A percentile compares a stretch with the other conserved stretches of the same genome.
Conservation (phyloP, 176 grass and related monocot species). For the Alopecurus myosuroides region DNA sequence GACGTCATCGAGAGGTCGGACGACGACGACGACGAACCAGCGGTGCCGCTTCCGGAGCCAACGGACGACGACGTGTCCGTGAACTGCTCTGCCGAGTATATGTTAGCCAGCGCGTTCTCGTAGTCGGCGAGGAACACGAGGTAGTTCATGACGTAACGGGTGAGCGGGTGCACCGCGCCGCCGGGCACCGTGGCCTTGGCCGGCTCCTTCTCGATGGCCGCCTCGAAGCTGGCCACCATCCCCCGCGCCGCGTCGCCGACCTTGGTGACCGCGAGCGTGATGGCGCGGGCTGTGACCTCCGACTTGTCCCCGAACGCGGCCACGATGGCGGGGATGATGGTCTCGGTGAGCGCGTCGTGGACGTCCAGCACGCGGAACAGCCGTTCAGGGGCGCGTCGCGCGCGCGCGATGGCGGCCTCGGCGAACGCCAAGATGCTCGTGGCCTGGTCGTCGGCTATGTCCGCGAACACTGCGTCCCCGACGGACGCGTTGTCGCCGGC, state of each 20-base stretch:
- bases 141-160: slow-evolving; percentile 89
- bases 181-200: slow-evolving; percentile 28
- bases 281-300: background rate
- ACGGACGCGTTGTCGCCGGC: background rate
- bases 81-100: slow-evolving; percentile 16
- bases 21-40: background rate
- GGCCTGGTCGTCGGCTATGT: slow-evolving; percentile 36
- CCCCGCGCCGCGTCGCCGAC: slow-evolving; percentile 18
- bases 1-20: background rate
- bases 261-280: background rate
- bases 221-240: slow-evolving; percentile 40
- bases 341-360: slow-evolving; percentile 32
- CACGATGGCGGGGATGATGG: slow-evolving; percentile 30
- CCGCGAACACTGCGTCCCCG: slow-evolving; percentile 43
- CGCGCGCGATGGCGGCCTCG: slow-evolving; percentile 26
- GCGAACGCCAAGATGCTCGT: slow-evolving; percentile 32
- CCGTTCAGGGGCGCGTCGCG: slow-evolving; percentile 40
- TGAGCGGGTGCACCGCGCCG: slow-evolving; percentile 60
- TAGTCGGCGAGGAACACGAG: slow-evolving; percentile 70
- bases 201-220: slow-evolving; percentile 47
- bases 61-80: background rate
- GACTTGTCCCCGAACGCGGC: slow-evolving; percentile 24
- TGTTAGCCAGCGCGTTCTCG: slow-evolving; percentile 25
- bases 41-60: background rate
- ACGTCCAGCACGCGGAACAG: slow-evolving; percentile 74